Evolutionary conservation across 2,329 filamentous ascomycete genomes (phyloP), one percentile per base, ranked within the genome.

Genomic region (Calonectria hawksworthii): DNA sequence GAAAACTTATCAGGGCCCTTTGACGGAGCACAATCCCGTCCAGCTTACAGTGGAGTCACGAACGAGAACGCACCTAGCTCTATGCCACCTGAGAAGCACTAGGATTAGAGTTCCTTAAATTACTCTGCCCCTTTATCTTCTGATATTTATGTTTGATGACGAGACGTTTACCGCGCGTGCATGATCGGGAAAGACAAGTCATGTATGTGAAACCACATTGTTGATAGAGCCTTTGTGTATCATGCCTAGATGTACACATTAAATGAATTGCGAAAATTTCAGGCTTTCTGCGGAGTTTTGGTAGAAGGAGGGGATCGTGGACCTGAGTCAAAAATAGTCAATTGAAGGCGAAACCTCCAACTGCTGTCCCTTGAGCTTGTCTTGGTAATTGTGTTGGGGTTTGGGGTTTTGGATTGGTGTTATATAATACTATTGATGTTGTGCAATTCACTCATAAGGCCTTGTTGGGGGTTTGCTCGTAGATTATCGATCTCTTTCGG

Each of bases 1-100:
- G 93, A 95, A 77, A 91, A 93, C 73, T 86, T 97, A 75, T 85
- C 87, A 0, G 93, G 91, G 44, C 94, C 95, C 1, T 91, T 95
- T 71, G 91, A 95, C 82, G 94, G 75, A 87, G 76, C 80, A 75
- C 82, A 84, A 51, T 82, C 93, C 32, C 89, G 96, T 80, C 92
- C 93, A 34, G 92, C 92, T 18, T 96, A 94, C 83, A 92, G 90
- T 75, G 91, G 91, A 1, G 89, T 92, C 30, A 92, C 91, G 54
- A 90, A 91, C 71, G 91, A 92, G 82, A 91, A 92, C 79, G 89
- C 86, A 47, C 90, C 90, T 0, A 90, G 89, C 64, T 86, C 87
- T 61, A 85, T 89, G 76, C 86, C 86, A 3, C 82, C 83, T 28
- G 84, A 84, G 73, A 89, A 88, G 82, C 83, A 77, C 23, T 87